These are phyloP conservation scores for Trypanosoma cruzi DNA, from an alignment of 208 protist genomes.

Conservation along the genomic window DNA sequence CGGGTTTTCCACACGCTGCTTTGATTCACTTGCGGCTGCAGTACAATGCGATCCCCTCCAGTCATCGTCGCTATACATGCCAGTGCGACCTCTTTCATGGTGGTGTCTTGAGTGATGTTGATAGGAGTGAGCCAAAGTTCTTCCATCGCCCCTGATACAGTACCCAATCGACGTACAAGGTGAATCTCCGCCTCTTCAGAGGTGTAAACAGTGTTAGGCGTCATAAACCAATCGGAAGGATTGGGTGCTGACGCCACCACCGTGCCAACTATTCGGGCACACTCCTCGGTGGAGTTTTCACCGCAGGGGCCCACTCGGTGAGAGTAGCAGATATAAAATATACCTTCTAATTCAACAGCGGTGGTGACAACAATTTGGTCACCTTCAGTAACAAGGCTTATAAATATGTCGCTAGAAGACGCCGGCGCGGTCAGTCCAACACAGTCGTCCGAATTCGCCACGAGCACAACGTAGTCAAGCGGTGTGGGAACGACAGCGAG, in stretches of 20 bases:
- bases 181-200: slow-evolving; percentile 37
- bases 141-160: slow-evolving; percentile 17
- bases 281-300: slow-evolving; percentile 38
- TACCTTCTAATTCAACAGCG: slow-evolving; percentile 49
- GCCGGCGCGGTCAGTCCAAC: slow-evolving; percentile 28
- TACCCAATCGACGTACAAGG: slow-evolving; percentile 29
- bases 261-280: slow-evolving; percentile 71
- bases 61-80: slow-evolving; percentile 36
- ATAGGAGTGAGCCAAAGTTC: slow-evolving; percentile 45
- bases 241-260: slow-evolving; percentile 49
- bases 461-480: slow-evolving; percentile 68
- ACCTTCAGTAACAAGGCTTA: neutral
- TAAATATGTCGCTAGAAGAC: slow-evolving; percentile 13
- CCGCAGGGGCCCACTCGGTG: slow-evolving; percentile 46
- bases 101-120: neutral
- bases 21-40: slow-evolving; percentile 34
- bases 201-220: slow-evolving; percentile 57
- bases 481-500: slow-evolving; percentile 45
- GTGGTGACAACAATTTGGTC: slow-evolving; percentile 36
- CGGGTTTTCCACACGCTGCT: slow-evolving; percentile 31
- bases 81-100: slow-evolving; percentile 4
- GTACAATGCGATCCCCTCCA: slow-evolving; percentile 18
- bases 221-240: slow-evolving; percentile 56
- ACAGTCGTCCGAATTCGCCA: slow-evolving; percentile 48
- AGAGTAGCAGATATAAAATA: slow-evolving; percentile 85